Conservation (phyloP, 805 yeast genomes). For the Schwanniomyces occidentalis region DNA sequence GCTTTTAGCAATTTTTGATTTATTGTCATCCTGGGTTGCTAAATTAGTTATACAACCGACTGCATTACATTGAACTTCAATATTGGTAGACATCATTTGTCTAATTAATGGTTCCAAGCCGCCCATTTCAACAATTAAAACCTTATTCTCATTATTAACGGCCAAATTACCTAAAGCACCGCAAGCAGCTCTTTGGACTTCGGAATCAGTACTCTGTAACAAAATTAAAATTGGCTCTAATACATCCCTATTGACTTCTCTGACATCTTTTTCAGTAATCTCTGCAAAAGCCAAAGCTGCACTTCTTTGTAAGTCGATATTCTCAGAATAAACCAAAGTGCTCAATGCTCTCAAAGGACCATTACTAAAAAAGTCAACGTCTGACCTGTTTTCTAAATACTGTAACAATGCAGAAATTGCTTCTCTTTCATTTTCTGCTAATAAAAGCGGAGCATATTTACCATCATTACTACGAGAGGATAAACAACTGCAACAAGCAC, state of each 20-base stretch:
- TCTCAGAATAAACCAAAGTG: constrained; percentile 92
- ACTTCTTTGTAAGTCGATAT: constrained; percentile 90
- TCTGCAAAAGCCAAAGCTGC: constrained; percentile 99
- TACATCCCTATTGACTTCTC: constrained; percentile 87
- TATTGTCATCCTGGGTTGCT: constrained; percentile 97
- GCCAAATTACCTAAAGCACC: constrained; percentile 99
- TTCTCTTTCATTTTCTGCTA: constrained; percentile 93
- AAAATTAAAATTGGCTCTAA: constrained; percentile 90
- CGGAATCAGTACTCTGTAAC: constrained; percentile 84
- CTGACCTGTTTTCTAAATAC: constrained; percentile 82
- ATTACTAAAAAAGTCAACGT: constrained; percentile 84
- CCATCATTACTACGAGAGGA: constrained; percentile 50
- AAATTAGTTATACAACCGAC: constrained; percentile 98
- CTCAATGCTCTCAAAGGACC: constrained; percentile 88
- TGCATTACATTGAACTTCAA: constrained; percentile 98
- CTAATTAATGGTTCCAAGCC: constrained; percentile 94
- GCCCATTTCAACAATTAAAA: constrained; percentile 95
- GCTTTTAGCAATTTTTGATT: constrained; percentile 90
- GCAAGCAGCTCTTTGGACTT: constrained; percentile 97
- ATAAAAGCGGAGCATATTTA: constrained; percentile 70
- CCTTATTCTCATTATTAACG: constrained; percentile 91
- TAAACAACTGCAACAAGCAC: constrained; percentile 44
- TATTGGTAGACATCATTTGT: constrained; percentile 96
- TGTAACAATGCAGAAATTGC: constrained; percentile 90
- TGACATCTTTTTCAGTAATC: constrained; percentile 93